Evolutionary conservation across 148 eudicot species (phyloP).

Genomic region (Dysphania ambrosioides): DNA sequence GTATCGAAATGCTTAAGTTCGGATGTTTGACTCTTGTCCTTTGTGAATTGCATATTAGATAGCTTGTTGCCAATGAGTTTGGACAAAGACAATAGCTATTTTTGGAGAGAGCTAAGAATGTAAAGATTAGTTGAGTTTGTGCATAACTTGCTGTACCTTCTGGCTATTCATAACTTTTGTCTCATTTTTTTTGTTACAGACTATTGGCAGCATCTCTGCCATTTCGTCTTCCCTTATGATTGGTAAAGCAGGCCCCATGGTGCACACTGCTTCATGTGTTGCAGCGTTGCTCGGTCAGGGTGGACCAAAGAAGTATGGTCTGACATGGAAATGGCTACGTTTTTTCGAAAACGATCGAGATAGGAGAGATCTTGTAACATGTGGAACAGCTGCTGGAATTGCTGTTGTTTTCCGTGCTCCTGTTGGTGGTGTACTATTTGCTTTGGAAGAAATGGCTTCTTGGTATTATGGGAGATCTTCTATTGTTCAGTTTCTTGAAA

Average conservation of each 20-base stretch:
- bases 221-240: constrained; percentile 77
- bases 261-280: constrained; percentile 76
- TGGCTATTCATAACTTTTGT: constrained; percentile 6
- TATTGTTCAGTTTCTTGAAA: not conserved
- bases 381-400: constrained; percentile 92
- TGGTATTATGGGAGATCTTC: constrained; percentile 43
- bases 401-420: constrained; percentile 98
- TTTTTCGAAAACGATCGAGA: constrained; percentile 85
- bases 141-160: not conserved
- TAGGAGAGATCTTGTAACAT: constrained; percentile 85
- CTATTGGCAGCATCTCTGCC: constrained; percentile 76
- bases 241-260: constrained; percentile 98
- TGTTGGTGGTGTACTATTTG: constrained; percentile 91
- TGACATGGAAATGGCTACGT: constrained; percentile 79
- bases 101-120: not conserved
- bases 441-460: constrained; percentile 97
- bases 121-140: not conserved
- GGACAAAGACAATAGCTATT: not conserved
- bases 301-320: constrained; percentile 70
- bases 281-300: constrained; percentile 75
- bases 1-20: too few species aligned
- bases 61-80: not conserved
- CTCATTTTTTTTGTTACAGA: constrained; percentile 37
- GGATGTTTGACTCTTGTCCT: too few species aligned
- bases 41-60: not conserved